A percentile compares a stretch with the other conserved stretches of the same genome.
These are phyloP conservation scores for Gleditsia sinensis DNA, from an alignment of 306 rosid species.

Conservation along the genomic window DNA sequence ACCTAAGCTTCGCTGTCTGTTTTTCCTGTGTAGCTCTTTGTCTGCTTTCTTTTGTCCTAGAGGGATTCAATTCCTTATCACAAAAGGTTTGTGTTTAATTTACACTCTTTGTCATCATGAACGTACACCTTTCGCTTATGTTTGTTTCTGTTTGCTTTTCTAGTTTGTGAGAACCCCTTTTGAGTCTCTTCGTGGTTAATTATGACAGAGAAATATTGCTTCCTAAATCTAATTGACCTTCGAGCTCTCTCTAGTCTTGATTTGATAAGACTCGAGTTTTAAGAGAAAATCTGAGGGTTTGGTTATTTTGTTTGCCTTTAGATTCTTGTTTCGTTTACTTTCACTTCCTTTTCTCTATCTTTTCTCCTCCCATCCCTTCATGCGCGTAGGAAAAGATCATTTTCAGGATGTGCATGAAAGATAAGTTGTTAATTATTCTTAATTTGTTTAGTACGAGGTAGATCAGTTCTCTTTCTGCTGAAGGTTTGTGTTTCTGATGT, in stretches of 20 bases:
- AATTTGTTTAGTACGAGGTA: constrained; percentile 10
- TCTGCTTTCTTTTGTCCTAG: constrained; percentile 49
- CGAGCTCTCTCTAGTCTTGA: not conserved
- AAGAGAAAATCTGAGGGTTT: not conserved
- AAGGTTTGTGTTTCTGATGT: constrained; percentile 20
- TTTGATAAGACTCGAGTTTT: constrained; percentile 7
- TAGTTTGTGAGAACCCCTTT: constrained; percentile 22
- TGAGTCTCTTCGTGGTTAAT: not conserved
- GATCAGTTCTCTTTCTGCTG: constrained; percentile 30
- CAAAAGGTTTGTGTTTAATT: constrained; percentile 47
- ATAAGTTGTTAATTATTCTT: not conserved
- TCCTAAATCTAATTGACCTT: not conserved
- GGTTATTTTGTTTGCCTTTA: constrained; percentile 1
- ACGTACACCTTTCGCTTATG: constrained; percentile 5
- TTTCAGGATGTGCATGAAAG: not conserved
- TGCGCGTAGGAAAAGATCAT: constrained; percentile 19
- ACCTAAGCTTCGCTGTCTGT: constrained; percentile 49
- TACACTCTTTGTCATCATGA: not conserved
- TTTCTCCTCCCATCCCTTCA: not conserved
- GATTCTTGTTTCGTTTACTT: not conserved
- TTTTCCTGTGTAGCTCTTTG: constrained; percentile 38
- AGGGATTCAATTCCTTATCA: constrained; percentile 33
- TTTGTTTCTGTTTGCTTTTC: not conserved
- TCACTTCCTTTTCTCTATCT: not conserved
- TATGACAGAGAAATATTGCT: not conserved